These are phyloP conservation scores for Porogramme epimiltina DNA, from an alignment of 1,284 basidiomycete species.

Conservation along the genomic window DNA sequence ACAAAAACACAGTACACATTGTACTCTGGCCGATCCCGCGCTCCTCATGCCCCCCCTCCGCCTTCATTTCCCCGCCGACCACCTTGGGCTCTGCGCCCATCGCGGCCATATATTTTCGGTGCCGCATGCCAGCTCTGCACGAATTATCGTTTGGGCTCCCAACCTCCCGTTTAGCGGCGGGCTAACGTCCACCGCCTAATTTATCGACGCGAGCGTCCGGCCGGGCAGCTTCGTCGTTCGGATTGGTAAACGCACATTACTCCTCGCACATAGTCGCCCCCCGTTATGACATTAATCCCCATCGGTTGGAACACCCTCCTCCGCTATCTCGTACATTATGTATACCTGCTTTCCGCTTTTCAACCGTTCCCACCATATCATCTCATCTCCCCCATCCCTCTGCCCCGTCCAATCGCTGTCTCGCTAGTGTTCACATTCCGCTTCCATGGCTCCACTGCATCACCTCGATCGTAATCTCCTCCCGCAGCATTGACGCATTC, in stretches of 20 bases:
- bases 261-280: not conserved
- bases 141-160: not conserved
- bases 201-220: constrained; percentile 19
- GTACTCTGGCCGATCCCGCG: not conserved
- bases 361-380: not conserved
- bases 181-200: constrained; percentile 11
- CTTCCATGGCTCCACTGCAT: too few species aligned
- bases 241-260: constrained; percentile 11
- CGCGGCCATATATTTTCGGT: constrained; percentile 21
- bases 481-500: constrained; percentile 2
- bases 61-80: not conserved
- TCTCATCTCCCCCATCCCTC: too few species aligned
- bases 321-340: constrained; percentile 10
- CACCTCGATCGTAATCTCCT: constrained; percentile 18
- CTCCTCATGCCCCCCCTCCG: not conserved
- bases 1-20: constrained; percentile 13
- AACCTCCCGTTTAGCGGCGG: constrained; percentile 7
- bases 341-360: constrained; percentile 2
- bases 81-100: not conserved
- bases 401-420: too few species aligned
- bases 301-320: constrained; percentile 3
- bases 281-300: constrained; percentile 7
- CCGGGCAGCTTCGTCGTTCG: constrained; percentile 19
- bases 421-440: too few species aligned
- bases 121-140: constrained; percentile 7